Evolutionary conservation across 495 filamentous ascomycete genomes (phyloP), one percentile per base, ranked within the genome.

Genomic region (Aspergillus baeticus): DNA sequence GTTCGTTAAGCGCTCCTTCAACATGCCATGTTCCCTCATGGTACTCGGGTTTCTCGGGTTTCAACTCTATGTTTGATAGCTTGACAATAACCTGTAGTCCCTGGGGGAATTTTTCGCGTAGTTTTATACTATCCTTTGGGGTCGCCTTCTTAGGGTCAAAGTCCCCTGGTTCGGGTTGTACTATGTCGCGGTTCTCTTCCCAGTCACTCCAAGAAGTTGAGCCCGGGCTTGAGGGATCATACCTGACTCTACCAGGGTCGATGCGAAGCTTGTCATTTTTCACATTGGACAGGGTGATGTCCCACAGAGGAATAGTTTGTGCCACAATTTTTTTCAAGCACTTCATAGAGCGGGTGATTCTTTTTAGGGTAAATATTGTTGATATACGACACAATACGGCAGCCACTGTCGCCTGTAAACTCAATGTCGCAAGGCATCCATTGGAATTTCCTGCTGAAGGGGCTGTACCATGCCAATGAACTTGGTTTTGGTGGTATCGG

Each of bases 31-130:
- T 58, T n/a, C 75, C 74, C 2, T 73, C 75, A 2, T 62, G 58
- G 42, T 78, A 82, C 8, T 59, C 52, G 0, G 80, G 77, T 13
- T 79, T 75, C 41, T 81, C 78, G 0, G 84, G 83, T 2, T 76
- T 81, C 6, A 87, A 66, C 14, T 83, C 58, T 48, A 87, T 85
- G 55, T 77, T 81, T 6, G 78, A 75, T 1, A 87, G 63, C 57
- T 86, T 85, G 51, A 85, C 73, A 26, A 86, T 83, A 5, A 87
- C 69, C 53, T 87, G 84, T 0, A 87, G 62, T 0, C 78, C 79
- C 18, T 61, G 34, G 10, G 15, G 34, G 45, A 63, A 72, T n/a
- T 26, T 5, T 15, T 38, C 29, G 2, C 5, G 10, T 10, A 50
- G 34, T 5, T 45, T 13, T 44, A 44, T 22, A 11, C 10, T 3